Base-by-base conservation (phyloP, 768 basidiomycete species). In the Rhizopogon rudus region DNA sequence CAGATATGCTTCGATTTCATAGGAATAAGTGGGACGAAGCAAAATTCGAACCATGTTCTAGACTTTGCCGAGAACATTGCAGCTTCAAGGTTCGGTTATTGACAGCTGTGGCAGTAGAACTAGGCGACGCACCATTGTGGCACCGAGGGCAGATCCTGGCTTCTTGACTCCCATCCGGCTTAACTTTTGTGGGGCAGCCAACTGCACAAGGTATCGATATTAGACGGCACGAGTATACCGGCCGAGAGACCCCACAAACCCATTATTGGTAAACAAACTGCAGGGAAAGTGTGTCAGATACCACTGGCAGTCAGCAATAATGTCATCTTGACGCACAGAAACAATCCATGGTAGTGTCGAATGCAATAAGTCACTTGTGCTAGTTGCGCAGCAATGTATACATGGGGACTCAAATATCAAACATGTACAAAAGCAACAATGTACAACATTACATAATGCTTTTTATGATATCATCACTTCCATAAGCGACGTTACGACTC, bases 1-100 rank as follows among this genome's bases (percentile, higher is more conserved):
- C 88, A 89, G 50, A 91, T 70, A 52, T 79, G 80, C 52, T 79
- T 79, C 46, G 78, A 78, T 22, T 69, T 77, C 61, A 89, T 71
- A 1, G 88, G 88, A 42, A 91, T 68, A 54, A 91, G 69, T 22
- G 86, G 88, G 13, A 91, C 75, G 67, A 81, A 87, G 72, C 84
- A 90, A 44, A 91, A 65, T 68, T 88, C 86, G 64, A 91, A 86
- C 88, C 87, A 90, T 39, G 71, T 80, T 53, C 82, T 81, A 35
- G 77, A 76, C 66, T 86, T 88, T 31, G 84, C 84, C 31, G 78
- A 72, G 48, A 83, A 70, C 53, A 87, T 82, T 50, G 83, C 77
- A 22, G 73, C 87, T 87, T 60, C 14, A 40, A n/a, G 44, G 20
- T 10, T 37, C 40, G 40, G 10, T 40, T 40, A 5, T 33, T 41